Evolutionary conservation across 2,329 filamentous ascomycete genomes (phyloP), one percentile per base, ranked within the genome.

Genomic region (Dothistroma pini): DNA sequence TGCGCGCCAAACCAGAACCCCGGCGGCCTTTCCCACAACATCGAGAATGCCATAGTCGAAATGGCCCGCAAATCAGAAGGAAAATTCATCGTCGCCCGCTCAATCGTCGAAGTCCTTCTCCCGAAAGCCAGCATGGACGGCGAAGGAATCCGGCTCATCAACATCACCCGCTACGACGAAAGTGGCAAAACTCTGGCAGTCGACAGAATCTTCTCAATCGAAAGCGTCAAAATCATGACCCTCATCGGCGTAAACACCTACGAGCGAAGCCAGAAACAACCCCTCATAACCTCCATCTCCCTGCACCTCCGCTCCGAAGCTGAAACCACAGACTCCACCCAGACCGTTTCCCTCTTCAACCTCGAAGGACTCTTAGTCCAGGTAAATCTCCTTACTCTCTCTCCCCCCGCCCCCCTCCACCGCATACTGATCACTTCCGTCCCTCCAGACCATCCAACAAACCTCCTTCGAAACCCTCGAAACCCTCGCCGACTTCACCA

Each of bases 211-310:
- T 68, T 67, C 31, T 55, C 49, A 38, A 22, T 69, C 11, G 80
- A 81, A 52, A 80, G 83, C 21, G 72, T 92, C 55, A 81, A 80
- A 41, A 80, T 91, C 10, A 87, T 89, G 29, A 86, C 85, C 34
- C 73, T 93, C 54, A 84, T 93, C 52, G 89, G 89, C 0, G 83
- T 93, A 31, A 91, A 93, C 69, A 74, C 78, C 22, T 89, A 91
- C 68, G 89, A 93, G 79, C 79, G 89, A 63, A 65, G 76, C 38
- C 72, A 72, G 59, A 89, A 85, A 75, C 89, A 92, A 75, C 81
- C 88, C 56, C 81, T 91, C 1, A 75, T 88, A 16, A 81, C 84
- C 10, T 87, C 83, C 59, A 72, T 90, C 11, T 74, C 88, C 21
- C 80, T 84, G 11, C 86, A 83, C 59, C 74, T 90, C n/a, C 83